phyloP scores from a whole-genome alignment of 1,139 yeast species.

The Sugiyamaella paludigena region DNA sequence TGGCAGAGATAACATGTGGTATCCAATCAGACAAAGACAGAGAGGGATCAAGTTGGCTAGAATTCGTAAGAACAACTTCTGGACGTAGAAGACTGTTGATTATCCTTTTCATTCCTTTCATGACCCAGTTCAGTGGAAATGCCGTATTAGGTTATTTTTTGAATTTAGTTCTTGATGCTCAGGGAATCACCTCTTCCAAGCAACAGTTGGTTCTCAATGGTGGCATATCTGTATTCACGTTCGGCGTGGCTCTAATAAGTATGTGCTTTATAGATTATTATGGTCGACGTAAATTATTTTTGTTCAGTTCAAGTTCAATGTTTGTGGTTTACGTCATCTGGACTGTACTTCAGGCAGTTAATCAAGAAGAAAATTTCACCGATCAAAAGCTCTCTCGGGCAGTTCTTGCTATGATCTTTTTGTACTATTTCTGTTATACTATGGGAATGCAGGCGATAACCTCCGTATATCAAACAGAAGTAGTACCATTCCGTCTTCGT shows the following conservation, averaged over 20 bases:
- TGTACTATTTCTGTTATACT: conserved; percentile 8
- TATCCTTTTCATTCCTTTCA: conserved; percentile 8
- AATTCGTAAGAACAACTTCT: conserved; percentile 38
- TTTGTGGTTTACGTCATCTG: neutral
- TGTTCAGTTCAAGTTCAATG: conserved; percentile 35
- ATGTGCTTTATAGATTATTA: conserved; percentile 18
- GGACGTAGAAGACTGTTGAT: conserved; percentile 28
- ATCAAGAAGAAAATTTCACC: conserved; percentile 1
- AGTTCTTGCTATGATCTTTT: conserved; percentile 3
- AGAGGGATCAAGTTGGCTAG: conserved; percentile 3
- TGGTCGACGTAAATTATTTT: conserved; percentile 39
- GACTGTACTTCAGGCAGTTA: conserved; percentile 7
- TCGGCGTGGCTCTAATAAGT: conserved; percentile 15
- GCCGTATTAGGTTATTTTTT: conserved; percentile 24
- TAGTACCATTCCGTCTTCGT: conserved; percentile 39
- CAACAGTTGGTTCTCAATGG: conserved; percentile 11
- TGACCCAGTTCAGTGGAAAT: conserved; percentile 14
- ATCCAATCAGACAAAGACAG: conserved; percentile 15
- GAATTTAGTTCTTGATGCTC: conserved; percentile 19
- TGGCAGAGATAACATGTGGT: conserved; percentile 24
- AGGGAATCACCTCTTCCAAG: conserved; percentile 21
- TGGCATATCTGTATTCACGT: conserved; percentile 17
- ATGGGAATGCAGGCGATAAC: conserved; percentile 22
- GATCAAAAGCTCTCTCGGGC: conserved; percentile 3
- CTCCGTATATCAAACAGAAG: conserved; percentile 34